These are phyloP conservation scores for Eucalyptus curtisii DNA, from an alignment of 345 rosid genomes.

Conservation along the genomic window DNA sequence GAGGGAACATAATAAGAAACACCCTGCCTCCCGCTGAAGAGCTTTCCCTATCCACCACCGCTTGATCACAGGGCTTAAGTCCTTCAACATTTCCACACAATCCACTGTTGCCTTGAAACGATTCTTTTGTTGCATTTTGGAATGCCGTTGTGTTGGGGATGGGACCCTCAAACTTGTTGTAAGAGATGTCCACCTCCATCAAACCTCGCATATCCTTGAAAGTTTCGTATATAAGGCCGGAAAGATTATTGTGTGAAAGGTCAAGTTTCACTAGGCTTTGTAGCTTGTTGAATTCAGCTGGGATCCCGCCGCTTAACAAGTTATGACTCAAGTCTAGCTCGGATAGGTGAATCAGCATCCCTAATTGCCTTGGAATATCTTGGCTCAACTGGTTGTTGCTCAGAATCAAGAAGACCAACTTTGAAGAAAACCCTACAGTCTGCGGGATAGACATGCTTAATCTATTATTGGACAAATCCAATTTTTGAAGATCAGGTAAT, in stretches of 20 bases:
- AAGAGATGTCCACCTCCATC: background rate
- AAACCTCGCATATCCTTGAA: background rate
- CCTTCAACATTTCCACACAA: slow-evolving; percentile 7
- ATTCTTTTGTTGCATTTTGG: background rate
- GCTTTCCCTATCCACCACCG: background rate
- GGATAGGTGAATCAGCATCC: background rate
- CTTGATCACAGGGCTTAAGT: background rate
- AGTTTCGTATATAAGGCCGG: slow-evolving; percentile 2
- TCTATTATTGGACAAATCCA: background rate
- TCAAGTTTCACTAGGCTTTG: background rate
- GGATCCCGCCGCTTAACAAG: slow-evolving; percentile 9
- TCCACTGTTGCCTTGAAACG: background rate
- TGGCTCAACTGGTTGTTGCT: slow-evolving; percentile 5
- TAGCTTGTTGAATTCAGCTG: background rate
- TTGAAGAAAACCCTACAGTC: background rate
- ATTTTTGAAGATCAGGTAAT: background rate
- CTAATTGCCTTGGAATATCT: slow-evolving; percentile 4
- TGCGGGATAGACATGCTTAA: slow-evolving; percentile 1
- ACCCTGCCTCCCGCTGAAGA: background rate
- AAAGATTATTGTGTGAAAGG: slow-evolving; percentile 19
- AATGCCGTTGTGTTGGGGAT: slow-evolving; percentile 14
- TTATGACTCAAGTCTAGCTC: background rate
- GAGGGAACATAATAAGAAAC: background rate
- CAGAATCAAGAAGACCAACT: slow-evolving; percentile 3
- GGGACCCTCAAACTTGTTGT: slow-evolving; percentile 9